Conservation (phyloP, 225 moss, liverwort and hornwort genomes). For the Thuidium tamariscinum region DNA sequence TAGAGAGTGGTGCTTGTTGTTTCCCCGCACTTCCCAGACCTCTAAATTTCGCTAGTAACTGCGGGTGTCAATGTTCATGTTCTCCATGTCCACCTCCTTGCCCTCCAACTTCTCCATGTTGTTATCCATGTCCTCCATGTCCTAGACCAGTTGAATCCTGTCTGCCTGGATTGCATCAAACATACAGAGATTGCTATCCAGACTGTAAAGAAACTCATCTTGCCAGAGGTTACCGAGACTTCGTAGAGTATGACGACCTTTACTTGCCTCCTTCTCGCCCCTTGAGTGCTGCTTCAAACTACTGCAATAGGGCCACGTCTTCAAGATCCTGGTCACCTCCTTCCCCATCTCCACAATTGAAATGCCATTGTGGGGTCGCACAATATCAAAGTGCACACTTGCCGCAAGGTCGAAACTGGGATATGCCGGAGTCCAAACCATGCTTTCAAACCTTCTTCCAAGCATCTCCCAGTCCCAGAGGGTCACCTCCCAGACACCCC, state of each 20-base stretch:
- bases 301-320: neutral
- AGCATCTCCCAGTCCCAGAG: slow-evolving; percentile 2
- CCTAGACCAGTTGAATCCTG: slow-evolving; percentile 22
- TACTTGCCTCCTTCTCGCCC: slow-evolving; percentile 20
- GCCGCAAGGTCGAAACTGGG: neutral
- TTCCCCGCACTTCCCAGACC: neutral
- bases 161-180: slow-evolving; percentile 21
- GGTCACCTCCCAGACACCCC: slow-evolving; percentile 5
- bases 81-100: slow-evolving; percentile 1
- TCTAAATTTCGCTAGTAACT: neutral
- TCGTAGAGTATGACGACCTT: slow-evolving; percentile 29
- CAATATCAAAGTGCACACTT: neutral
- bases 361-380: neutral
- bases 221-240: neutral
- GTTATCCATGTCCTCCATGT: neutral
- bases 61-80: neutral
- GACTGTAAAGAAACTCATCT: slow-evolving; percentile 24
- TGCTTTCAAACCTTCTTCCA: slow-evolving; percentile 22
- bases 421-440: slow-evolving; percentile 10
- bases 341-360: neutral
- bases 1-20: neutral
- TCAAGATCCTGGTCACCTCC: slow-evolving; percentile 21
- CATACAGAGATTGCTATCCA: slow-evolving; percentile 14
- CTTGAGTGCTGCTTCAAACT: neutral
- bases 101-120: neutral